Evolutionary conservation across 345 rosid genomes (phyloP), one percentile per base, ranked within the genome.

Genomic region (Lepidium didymum): DNA sequence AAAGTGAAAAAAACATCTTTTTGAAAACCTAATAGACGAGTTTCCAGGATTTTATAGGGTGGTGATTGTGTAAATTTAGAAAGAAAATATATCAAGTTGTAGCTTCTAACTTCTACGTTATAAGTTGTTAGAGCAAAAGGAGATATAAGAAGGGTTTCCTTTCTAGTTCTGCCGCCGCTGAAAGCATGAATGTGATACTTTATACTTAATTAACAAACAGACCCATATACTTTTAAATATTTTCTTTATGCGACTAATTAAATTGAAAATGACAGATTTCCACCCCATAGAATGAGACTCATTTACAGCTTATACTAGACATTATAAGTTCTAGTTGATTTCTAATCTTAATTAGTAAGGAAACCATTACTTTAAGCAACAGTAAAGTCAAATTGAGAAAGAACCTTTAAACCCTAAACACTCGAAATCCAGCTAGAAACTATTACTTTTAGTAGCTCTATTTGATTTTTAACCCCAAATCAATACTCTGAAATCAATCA

Each of bases 91-190:
- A 45, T 45, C 23, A 42, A 42, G 4, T 15, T 42, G 23, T 14
- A 7, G 47, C 19, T 45, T 45, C 6, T 45, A 25, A 25, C 4
- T 49, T 49, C 12, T 33, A 15, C n/a, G n/a, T n/a, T n/a, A n/a
- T n/a, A n/a, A n/a, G n/a, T n/a, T 16, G 23, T 11, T 10, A 38
- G 42, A 41, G 52, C 53, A 6, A 34, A 29, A 41, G 13, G 27
- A 13, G 14, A 5, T 12, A 6, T 50, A 51, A 27, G 36, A 51
- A 45, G 74, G 67, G 67, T 42, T 65, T 56, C 65, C 56, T 4
- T 55, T 54, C 11, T 54, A 52, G 44, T 53, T 46, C 40, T 40
- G 29, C 29, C 51, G 67, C 62, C 77, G 77, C 72, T 56, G 62
- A 73, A 66, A 73, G 77, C 62, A 34, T 35, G 47, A 55, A 58